Percentiles rank a stretch among this genome's conserved stretches.
Evolutionary conservation across 257 asterid genomes (phyloP).

Genomic region (Solanum rostratum): DNA sequence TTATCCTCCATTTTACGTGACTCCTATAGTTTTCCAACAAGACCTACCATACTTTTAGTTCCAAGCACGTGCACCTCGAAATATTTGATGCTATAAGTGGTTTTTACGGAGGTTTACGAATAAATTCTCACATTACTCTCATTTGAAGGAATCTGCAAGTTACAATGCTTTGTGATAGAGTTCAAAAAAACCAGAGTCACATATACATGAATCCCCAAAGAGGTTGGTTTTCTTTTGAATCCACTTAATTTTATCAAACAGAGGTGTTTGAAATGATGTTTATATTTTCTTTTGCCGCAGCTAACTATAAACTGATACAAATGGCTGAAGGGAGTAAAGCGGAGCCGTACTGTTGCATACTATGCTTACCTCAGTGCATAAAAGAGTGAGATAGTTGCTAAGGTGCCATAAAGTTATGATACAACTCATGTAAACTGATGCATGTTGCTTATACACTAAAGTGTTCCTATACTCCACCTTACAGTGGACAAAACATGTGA

Average conservation of each 20-base stretch:
- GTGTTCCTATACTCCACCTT: background rate
- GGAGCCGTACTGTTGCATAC: background rate
- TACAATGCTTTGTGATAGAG: background rate
- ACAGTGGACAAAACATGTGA: background rate
- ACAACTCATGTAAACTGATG: background rate
- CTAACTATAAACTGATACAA: background rate
- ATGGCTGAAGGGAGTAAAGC: background rate
- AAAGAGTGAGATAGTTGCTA: background rate
- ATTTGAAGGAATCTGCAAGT: background rate
- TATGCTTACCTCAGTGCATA: background rate
- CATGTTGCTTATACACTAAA: background rate
- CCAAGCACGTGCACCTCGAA: background rate
- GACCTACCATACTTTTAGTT: background rate
- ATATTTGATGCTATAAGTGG: background rate
- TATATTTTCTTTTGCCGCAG: background rate
- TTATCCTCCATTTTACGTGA: background rate
- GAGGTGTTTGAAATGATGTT: background rate
- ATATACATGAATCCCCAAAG: background rate
- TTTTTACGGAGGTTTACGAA: background rate
- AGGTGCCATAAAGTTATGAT: background rate
- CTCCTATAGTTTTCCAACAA: background rate
- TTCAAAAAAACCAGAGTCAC: background rate
- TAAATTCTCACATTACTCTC: background rate
- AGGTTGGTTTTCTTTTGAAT: background rate
- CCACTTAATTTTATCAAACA: background rate